Evolutionary conservation across 805 yeast genomes (phyloP), one percentile per base, ranked within the genome.

Genomic region (Yarrowia sp.): DNA sequence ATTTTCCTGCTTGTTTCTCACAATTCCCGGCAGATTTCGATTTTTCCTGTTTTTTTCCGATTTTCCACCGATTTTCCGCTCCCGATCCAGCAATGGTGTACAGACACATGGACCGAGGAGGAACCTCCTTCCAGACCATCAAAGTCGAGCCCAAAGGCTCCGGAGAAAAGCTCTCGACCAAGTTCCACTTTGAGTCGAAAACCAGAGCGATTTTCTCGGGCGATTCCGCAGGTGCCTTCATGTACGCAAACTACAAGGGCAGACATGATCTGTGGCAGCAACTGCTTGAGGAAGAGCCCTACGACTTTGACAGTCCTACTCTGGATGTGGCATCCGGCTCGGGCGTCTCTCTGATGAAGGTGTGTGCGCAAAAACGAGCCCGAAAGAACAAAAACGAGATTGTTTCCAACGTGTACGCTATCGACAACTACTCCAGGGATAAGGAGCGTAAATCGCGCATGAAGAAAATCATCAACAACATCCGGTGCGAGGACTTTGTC

Each of bases 181-280:
- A 38, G 19, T 55, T 55, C 13, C 61, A 55, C 19, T 55, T 55
- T 14, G 61, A 55, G 29, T 38, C 47, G 32, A 29, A 27, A 18
- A 21, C 35, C 1, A 25, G 47, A 1, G 38, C 38, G 12, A 38
- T 55, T 1, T 29, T 38, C 9, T 25, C 61, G 0, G 61, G 61
- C 8, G 38, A 55, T 21, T 55, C 61, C 4, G 42, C 32, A 6
- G 58, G 58, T 7, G 61, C 61, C 6, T 55, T 55, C 38, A 27
- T 55, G 46, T 55, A 38, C n/a, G 61, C 61, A 18, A 55, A 55
- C 29, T 55, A 55, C 61, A 55, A 55, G 38, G 61, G 61, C 8
- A 9, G 61, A n/a, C 61, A 55, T n/a, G 36, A 19, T 38, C 16
- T 55, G 2, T 55, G 61, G 61, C 29, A 39, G 13, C 35, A 38